phyloP scores from a whole-genome alignment of 1,284 basidiomycete species.

The Cryptococcus jaspeensis region DNA sequence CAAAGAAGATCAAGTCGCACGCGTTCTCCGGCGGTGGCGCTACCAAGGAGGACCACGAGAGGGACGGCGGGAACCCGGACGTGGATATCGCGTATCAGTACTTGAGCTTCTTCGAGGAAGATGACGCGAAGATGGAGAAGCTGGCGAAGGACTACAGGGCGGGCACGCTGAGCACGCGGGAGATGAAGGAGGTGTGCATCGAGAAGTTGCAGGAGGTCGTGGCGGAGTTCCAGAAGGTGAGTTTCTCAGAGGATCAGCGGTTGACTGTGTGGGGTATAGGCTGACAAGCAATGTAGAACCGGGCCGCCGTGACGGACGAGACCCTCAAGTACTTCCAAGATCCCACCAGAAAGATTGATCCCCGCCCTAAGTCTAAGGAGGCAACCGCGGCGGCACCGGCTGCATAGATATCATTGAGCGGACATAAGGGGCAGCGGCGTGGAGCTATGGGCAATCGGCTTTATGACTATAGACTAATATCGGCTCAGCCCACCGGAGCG shows the following conservation, averaged over 20 bases:
- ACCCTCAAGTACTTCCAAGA: conserved; percentile 81
- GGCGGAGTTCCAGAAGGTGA: conserved; percentile 82
- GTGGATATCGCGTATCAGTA: conserved; percentile 98
- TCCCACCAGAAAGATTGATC: conserved; percentile 71
- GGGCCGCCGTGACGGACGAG: conserved; percentile 77
- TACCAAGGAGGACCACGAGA: conserved; percentile 89
- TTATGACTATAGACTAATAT: too few relatives aligned
- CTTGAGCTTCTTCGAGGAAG: conserved; percentile 93
- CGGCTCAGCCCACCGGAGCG: too few relatives aligned
- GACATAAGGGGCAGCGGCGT: too few relatives aligned
- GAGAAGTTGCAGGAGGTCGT: conserved; percentile 80
- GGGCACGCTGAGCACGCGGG: conserved; percentile 82
- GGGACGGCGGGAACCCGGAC: conserved; percentile 85
- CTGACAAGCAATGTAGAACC: conserved; percentile 59
- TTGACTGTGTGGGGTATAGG: neutral
- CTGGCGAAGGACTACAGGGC: conserved; percentile 85
- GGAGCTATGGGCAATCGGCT: too few relatives aligned
- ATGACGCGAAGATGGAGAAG: conserved; percentile 78
- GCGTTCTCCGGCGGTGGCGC: conserved; percentile 86
- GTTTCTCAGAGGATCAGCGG: conserved; percentile 17
- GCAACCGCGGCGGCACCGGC: neutral
- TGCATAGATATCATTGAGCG: neutral
- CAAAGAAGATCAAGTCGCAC: conserved; percentile 95
- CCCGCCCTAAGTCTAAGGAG: conserved; percentile 23
- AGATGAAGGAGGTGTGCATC: conserved; percentile 91